Base-by-base conservation (phyloP, 2,329 filamentous ascomycete species). In the Dothiorella sarmentorum region DNA sequence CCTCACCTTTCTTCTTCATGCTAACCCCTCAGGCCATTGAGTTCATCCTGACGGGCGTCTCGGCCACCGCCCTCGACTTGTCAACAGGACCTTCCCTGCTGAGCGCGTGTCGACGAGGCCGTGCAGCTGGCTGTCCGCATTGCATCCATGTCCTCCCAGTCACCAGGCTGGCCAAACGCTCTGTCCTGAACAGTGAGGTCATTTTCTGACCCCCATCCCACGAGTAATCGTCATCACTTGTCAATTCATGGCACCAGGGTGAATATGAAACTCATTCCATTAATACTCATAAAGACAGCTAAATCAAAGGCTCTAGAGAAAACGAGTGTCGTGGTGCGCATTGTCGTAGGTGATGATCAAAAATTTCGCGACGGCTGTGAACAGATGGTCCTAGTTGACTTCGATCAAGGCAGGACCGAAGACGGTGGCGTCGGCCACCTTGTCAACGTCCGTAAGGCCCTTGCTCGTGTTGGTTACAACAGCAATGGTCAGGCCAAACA, bases 101-200 rank as follows among this genome's bases (percentile, higher is more conserved):
- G 69, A 72, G 18, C 64, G 70, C 44, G 73, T 80, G 0, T 78
- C 1, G 65, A 71, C 4, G 72, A 74, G 56, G 70, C 77, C 9
- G 60, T 74, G 35, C 67, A 68, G 31, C 65, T 75, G 10, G 78
- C 78, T 6, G 65, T 65, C 40, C 69, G 67, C 45, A 73, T 80
- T 47, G 75, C 77, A 11, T 63, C 65, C 7, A 71, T 74, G 56
- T 76, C 75, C 2, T 70, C 66, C 35, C 76, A 18, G 76, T 76
- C 10, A 64, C 76, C 27, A 67, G 69, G 58, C 65, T 76, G 55
- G 77, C 74, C 9, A 80, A 79, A 64, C 70, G 77, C 61, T 75
- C 77, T 3, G 68, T 80, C 10, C 66, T 74, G 29, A 72, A 71
- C 27, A 73, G 75, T 76, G 65, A 67, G 70, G n/a, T n/a, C n/a